These are phyloP conservation scores for Dryas drummondii DNA, from an alignment of 306 rosid genomes.

Conservation along the genomic window DNA sequence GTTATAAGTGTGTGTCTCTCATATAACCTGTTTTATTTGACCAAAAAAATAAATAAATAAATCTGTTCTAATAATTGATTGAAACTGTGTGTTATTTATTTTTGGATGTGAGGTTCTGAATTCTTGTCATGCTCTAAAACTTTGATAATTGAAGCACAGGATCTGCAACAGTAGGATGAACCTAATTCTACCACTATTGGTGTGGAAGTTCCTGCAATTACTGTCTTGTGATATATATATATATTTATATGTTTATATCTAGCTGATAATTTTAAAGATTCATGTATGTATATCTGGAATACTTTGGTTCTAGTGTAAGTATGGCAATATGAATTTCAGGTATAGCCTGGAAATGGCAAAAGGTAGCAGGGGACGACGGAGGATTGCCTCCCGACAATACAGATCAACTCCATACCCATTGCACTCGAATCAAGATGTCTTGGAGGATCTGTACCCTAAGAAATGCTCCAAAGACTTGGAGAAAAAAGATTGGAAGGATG, in stretches of 20 bases:
- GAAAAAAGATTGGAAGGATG: conserved; percentile 76
- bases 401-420: conserved; percentile 69
- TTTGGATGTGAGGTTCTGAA: not conserved
- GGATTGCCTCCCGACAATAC: conserved; percentile 62
- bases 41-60: too few relatives aligned
- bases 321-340: conserved; percentile 41
- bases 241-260: not conserved
- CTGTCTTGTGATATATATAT: not conserved
- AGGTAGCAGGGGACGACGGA: conserved; percentile 78
- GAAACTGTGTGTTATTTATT: not conserved
- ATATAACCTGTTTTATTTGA: not conserved
- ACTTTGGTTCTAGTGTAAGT: not conserved
- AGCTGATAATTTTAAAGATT: conserved; percentile 1
- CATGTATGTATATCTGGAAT: conserved; percentile 3
- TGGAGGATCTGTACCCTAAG: conserved; percentile 61
- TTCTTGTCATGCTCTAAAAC: not conserved
- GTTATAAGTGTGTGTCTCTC: not conserved
- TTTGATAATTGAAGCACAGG: not conserved
- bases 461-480: conserved; percentile 64
- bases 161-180: not conserved
- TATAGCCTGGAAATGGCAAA: conserved; percentile 64
- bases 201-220: not conserved
- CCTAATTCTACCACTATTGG: not conserved
- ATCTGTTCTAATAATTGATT: not conserved
- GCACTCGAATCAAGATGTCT: conserved; percentile 46